Evolutionary conservation across 176 grass and related monocot genomes (phyloP).

Genomic region (sorghum (Sorghum bicolor)): Sorghum_bicolor_NCBIv3 NC_012876.2:60924501-60925000

Average conservation of each 20-base stretch:
- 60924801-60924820: background rate
- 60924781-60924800: slow-evolving; percentile 8
- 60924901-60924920: background rate
- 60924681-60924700: background rate
- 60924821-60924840: background rate
- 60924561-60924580: slow-evolving; percentile 7
- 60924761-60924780: background rate
- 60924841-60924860: background rate
- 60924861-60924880: slow-evolving; percentile 16
- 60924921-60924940: too few relatives aligned
- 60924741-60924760: background rate
- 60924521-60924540: background rate
- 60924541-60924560: slow-evolving; percentile 4
- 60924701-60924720: background rate
- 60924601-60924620: background rate
- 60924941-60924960: background rate
- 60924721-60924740: background rate
- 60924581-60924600: background rate
- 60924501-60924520: slow-evolving; percentile 1
- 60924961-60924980: slow-evolving; percentile 10
- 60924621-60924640: background rate
- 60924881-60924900: background rate
- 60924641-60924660: slow-evolving; percentile 21
- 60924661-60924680: slow-evolving; percentile 8
- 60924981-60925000: background rate